Evolutionary conservation across 1,284 basidiomycete species (phyloP).

Genomic region (Sanguinoderma infundibulare): DNA sequence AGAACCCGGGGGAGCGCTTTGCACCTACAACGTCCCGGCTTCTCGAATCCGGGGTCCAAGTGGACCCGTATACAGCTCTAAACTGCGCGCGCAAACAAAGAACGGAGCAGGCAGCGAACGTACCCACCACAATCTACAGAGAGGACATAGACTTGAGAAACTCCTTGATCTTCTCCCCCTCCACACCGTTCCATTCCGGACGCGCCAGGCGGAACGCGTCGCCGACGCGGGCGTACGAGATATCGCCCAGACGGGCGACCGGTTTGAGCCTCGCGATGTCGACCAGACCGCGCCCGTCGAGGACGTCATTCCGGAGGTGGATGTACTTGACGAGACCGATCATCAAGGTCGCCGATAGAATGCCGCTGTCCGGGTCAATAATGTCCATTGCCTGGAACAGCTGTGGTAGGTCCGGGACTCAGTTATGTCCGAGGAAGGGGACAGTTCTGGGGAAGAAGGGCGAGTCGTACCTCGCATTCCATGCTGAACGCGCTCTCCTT

Average conservation of each 20-base stretch:
- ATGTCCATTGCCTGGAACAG: constrained; percentile 65
- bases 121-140: neutral
- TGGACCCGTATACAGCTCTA: too few relatives aligned
- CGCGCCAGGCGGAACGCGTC: constrained; percentile 62
- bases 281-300: constrained; percentile 50
- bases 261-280: constrained; percentile 65
- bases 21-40: too few relatives aligned
- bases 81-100: too few relatives aligned
- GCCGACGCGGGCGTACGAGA: constrained; percentile 56
- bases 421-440: neutral
- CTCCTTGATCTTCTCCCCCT: constrained; percentile 26
- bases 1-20: too few relatives aligned
- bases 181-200: constrained; percentile 56
- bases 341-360: constrained; percentile 57
- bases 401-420: constrained; percentile 38
- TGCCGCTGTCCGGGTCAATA: constrained; percentile 43
- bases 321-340: constrained; percentile 68
- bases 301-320: constrained; percentile 61
- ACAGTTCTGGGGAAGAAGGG: constrained; percentile 7
- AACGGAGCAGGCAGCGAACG: too few relatives aligned
- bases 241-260: constrained; percentile 69
- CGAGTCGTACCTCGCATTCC: constrained; percentile 74
- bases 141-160: constrained; percentile 16
- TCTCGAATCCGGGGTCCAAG: too few relatives aligned
- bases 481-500: constrained; percentile 74